These are phyloP conservation scores for Solanum chacoense DNA, from an alignment of 305 asterid species.

Conservation along the genomic window DNA sequence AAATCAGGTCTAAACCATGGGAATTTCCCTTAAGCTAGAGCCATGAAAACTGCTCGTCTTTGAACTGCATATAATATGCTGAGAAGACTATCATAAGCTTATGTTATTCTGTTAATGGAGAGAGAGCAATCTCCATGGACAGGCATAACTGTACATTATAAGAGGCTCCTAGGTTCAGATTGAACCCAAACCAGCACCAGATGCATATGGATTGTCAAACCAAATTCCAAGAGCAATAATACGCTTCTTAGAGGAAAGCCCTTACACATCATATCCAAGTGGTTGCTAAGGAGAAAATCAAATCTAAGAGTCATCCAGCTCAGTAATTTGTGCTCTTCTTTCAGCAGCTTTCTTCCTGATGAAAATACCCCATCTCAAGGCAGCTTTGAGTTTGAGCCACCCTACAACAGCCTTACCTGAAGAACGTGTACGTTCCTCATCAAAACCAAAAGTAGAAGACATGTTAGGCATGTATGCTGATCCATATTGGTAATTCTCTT, in stretches of 20 bases:
- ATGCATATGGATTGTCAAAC: neutral
- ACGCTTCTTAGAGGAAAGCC: neutral
- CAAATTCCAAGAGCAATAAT: neutral
- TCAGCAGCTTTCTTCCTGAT: constrained; percentile 94
- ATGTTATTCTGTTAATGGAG: neutral
- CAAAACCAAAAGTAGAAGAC: constrained; percentile 40
- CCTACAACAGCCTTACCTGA: constrained; percentile 97
- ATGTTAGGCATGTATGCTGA: constrained; percentile 41
- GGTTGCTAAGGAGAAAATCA: neutral
- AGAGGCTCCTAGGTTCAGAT: constrained; percentile 5
- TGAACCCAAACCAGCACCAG: neutral
- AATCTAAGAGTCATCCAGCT: constrained; percentile 59
- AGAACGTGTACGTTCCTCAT: constrained; percentile 54
- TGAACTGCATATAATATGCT: neutral
- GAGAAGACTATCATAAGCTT: constrained; percentile 1
- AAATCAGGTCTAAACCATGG: neutral
- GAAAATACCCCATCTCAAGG: constrained; percentile 95
- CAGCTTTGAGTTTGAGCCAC: constrained; percentile 97
- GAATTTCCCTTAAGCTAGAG: neutral
- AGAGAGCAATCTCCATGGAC: constrained; percentile 1
- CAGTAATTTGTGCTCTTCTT: constrained; percentile 82
- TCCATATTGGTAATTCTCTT: constrained; percentile 31
- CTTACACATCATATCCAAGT: neutral
- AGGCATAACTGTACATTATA: constrained; percentile 15
- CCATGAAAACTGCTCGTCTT: neutral